phyloP scores from a whole-genome alignment of 2,329 filamentous ascomycete species.

The Zymoseptoria crescenta region DNA sequence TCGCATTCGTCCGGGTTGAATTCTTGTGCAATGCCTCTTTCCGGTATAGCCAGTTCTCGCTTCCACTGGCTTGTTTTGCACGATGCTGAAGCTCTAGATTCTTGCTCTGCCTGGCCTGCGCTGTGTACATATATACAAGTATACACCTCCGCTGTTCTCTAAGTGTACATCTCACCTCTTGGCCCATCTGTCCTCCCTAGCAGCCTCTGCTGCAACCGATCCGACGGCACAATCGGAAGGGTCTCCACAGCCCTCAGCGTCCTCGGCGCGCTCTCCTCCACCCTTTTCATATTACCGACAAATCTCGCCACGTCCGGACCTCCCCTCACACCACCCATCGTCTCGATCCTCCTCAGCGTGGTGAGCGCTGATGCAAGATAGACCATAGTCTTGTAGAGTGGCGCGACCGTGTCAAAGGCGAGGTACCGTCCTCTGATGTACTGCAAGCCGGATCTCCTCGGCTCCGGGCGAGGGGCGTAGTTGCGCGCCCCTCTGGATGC shows the following conservation, averaged over 20 bases:
- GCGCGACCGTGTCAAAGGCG: constrained; percentile 25
- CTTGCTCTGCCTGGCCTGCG: not conserved
- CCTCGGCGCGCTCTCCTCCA: constrained; percentile 31
- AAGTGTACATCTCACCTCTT: not conserved
- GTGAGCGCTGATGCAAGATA: constrained; percentile 33
- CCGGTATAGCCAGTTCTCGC: not conserved
- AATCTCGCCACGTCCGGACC: constrained; percentile 21
- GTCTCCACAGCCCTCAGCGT: constrained; percentile 37
- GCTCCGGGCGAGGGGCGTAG: not conserved
- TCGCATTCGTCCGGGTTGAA: not conserved
- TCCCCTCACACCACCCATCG: constrained; percentile 23
- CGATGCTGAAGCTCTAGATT: not conserved
- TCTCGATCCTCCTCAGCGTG: constrained; percentile 30
- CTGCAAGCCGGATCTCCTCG: constrained; percentile 11
- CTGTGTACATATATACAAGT: not conserved
- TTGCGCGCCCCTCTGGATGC: not conserved
- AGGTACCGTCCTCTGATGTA: constrained; percentile 26
- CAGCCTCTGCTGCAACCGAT: constrained; percentile 20
- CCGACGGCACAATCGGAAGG: constrained; percentile 32
- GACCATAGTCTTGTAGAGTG: constrained; percentile 39
- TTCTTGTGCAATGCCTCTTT: not conserved
- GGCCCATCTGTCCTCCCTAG: constrained; percentile 1
- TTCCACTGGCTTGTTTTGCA: not conserved
- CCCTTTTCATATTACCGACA: constrained; percentile 22
- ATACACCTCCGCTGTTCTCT: not conserved